Conservation (phyloP, 192 early-diverging fungal genomes). For the Coemansia sp. region DNA sequence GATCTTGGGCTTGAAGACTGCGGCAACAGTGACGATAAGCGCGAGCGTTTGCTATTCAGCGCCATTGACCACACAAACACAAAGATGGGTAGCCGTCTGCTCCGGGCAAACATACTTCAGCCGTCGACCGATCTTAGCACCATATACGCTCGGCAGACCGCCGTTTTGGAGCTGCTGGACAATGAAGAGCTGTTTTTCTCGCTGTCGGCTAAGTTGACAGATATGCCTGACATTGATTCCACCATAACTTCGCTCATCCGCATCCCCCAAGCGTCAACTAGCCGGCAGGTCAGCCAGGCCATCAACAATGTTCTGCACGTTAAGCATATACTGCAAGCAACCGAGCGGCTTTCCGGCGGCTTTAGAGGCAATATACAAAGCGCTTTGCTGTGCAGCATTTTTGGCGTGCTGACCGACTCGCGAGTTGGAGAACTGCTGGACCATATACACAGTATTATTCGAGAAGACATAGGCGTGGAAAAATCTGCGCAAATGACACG, state of each 20-base stretch:
- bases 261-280: constrained; percentile 46
- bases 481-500: constrained; percentile 72
- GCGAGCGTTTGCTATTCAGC: constrained; percentile 17
- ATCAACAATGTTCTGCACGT: constrained; percentile 69
- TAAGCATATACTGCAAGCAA: constrained; percentile 62
- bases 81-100: constrained; percentile 55
- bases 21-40: background rate
- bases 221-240: constrained; percentile 57
- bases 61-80: constrained; percentile 39
- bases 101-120: constrained; percentile 77
- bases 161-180: constrained; percentile 39
- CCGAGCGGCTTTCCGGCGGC: constrained; percentile 41
- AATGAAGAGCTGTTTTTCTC: constrained; percentile 54
- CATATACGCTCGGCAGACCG: constrained; percentile 31
- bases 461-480: constrained; percentile 67
- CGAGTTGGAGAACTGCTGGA: constrained; percentile 37
- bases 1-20: constrained; percentile 25
- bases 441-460: constrained; percentile 62
- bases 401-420: constrained; percentile 46
- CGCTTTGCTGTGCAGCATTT: constrained; percentile 51
- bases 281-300: constrained; percentile 60
- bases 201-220: constrained; percentile 46
- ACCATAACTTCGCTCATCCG: constrained; percentile 55
- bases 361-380: constrained; percentile 27
- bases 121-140: constrained; percentile 53